Conservation (phyloP, 225 moss, liverwort and hornwort species). For the Straminergon stramineum region DNA sequence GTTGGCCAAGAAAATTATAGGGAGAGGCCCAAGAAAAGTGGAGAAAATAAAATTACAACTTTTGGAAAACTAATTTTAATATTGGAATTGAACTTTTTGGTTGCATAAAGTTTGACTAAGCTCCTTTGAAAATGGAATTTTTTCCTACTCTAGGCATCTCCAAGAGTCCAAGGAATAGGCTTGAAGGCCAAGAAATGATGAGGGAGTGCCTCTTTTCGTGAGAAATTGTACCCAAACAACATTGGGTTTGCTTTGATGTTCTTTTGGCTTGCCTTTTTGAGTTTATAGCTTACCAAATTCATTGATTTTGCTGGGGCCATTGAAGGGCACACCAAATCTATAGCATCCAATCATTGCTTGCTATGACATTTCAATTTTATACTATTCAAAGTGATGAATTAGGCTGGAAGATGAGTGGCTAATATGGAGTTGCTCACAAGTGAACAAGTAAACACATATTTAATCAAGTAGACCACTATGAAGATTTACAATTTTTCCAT, state of each 20-base stretch:
- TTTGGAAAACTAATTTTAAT: rapidly evolving
- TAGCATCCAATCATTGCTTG: background rate
- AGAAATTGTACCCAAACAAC: background rate
- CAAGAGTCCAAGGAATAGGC: rapidly evolving
- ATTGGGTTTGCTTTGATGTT: rapidly evolving
- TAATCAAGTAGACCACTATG: background rate
- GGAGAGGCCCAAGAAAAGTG: background rate
- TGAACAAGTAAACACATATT: background rate
- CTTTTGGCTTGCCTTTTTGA: rapidly evolving
- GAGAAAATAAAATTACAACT: background rate
- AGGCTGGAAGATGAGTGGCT: rapidly evolving
- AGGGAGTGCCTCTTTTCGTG: background rate
- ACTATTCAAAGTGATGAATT: rapidly evolving
- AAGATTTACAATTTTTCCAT: rapidly evolving
- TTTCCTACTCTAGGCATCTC: rapidly evolving
- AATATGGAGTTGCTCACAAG: background rate
- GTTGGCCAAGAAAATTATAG: too few relatives aligned
- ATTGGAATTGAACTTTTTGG: background rate
- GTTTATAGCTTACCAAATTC: background rate
- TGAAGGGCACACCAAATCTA: background rate
- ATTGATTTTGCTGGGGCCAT: rapidly evolving
- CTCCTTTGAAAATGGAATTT: too few relatives aligned
- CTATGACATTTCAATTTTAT: too few relatives aligned
- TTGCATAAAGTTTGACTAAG: background rate
- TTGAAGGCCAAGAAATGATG: rapidly evolving